Conservation (phyloP, 1,284 basidiomycete genomes). For the Papiliotrema flavescens region DNA sequence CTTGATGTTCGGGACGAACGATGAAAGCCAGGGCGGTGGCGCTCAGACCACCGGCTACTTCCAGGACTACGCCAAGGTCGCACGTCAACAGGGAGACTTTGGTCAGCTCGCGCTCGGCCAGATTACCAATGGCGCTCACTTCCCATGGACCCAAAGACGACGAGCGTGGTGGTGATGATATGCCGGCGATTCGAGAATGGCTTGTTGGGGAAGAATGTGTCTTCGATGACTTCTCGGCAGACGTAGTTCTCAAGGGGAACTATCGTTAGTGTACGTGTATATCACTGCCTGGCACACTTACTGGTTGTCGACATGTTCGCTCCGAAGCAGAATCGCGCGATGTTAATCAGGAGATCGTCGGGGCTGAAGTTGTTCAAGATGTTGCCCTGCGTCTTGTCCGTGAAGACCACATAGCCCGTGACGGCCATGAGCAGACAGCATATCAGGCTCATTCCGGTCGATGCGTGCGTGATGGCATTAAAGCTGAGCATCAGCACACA, state of each 20-base stretch:
- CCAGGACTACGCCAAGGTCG: slow-evolving; percentile 94
- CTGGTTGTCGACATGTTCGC: slow-evolving; percentile 95
- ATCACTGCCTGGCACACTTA: slow-evolving; percentile 18
- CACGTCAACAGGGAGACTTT: slow-evolving; percentile 87
- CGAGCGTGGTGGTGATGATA: slow-evolving; percentile 80
- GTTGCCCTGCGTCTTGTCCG: slow-evolving; percentile 84
- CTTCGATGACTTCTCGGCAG: slow-evolving; percentile 71
- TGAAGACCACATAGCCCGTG: slow-evolving; percentile 91
- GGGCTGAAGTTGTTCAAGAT: slow-evolving; percentile 86
- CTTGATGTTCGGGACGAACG: slow-evolving; percentile 25
- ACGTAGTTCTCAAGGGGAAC: slow-evolving; percentile 41
- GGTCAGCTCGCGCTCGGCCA: not conserved
- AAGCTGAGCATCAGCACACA: slow-evolving; percentile 62
- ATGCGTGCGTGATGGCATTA: slow-evolving; percentile 86
- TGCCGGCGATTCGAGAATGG: slow-evolving; percentile 77
- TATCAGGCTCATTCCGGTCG: slow-evolving; percentile 74
- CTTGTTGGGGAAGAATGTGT: slow-evolving; percentile 85
- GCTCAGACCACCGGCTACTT: slow-evolving; percentile 92
- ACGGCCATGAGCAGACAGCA: slow-evolving; percentile 80
- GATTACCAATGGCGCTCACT: slow-evolving; percentile 54
- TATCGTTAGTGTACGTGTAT: slow-evolving; percentile 49
- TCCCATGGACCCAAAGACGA: slow-evolving; percentile 78
- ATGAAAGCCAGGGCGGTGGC: slow-evolving; percentile 94
- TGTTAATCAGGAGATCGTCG: slow-evolving; percentile 78
- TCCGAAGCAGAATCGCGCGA: slow-evolving; percentile 92